These are phyloP conservation scores for Taphrina flavorubra DNA, from an alignment of 1,139 yeast genomes.

Conservation along the genomic window DNA sequence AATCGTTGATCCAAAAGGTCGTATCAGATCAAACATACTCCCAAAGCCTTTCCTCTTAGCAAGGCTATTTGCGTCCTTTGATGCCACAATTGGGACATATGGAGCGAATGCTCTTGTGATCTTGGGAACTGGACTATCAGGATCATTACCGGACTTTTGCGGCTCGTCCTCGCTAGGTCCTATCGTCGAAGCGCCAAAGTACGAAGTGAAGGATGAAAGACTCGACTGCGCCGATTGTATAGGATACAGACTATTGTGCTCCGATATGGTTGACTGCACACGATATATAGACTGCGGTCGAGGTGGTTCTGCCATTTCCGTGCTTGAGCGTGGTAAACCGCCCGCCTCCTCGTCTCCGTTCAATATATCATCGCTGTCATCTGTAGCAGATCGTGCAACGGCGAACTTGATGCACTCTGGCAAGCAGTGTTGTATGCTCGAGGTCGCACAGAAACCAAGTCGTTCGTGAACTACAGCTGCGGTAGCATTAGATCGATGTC, in stretches of 20 bases:
- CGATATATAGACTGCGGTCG: slow-evolving; percentile 16
- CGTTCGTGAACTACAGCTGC: too few species aligned
- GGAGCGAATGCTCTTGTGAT: slow-evolving; percentile 58
- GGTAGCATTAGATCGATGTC: too few species aligned
- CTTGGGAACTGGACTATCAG: slow-evolving; percentile 11
- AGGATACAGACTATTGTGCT: slow-evolving; percentile 14
- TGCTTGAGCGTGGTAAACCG: neutral
- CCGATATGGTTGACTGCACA: slow-evolving; percentile 20
- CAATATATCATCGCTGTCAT: neutral
- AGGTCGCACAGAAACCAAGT: too few species aligned
- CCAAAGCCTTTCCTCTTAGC: slow-evolving; percentile 55
- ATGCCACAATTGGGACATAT: slow-evolving; percentile 61
- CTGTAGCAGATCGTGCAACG: neutral
- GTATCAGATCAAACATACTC: slow-evolving; percentile 54
- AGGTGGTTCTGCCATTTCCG: slow-evolving; percentile 10
- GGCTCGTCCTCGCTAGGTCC: slow-evolving; percentile 1
- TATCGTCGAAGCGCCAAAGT: slow-evolving; percentile 22
- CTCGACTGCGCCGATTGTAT: slow-evolving; percentile 28
- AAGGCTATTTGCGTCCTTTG: slow-evolving; percentile 60
- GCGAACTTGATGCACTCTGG: too few species aligned
- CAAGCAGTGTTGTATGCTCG: too few species aligned
- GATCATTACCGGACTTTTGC: neutral
- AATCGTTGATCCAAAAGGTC: slow-evolving; percentile 56
- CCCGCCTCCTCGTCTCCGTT: neutral
- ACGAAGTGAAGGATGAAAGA: slow-evolving; percentile 32